Conservation (phyloP, 208 protist genomes). For the Trypanosoma lewisi region DNA sequence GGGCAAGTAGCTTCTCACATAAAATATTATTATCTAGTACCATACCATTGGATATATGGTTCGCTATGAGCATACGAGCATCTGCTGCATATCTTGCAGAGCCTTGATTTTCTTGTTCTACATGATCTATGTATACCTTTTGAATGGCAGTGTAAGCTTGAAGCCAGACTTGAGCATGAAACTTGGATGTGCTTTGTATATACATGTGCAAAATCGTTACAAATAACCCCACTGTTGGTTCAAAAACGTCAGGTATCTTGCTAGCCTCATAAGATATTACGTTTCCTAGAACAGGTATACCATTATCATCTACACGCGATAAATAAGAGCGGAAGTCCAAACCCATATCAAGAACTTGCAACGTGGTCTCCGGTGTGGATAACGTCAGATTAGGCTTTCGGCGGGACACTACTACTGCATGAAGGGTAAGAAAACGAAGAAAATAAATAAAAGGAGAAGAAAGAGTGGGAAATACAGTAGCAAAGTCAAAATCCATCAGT, state of each 20-base stretch:
- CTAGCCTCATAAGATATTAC: conserved; percentile 70
- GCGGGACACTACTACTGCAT: conserved; percentile 47
- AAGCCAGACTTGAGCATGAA: conserved; percentile 51
- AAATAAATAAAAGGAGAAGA: conserved; percentile 20
- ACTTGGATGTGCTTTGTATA: conserved; percentile 38
- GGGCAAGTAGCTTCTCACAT: conserved; percentile 52
- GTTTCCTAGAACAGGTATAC: conserved; percentile 73
- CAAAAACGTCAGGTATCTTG: conserved; percentile 77
- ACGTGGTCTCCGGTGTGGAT: conserved; percentile 34
- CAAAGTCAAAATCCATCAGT: neutral
- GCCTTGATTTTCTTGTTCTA: conserved; percentile 36
- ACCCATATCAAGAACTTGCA: conserved; percentile 86
- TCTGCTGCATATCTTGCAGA: conserved; percentile 53
- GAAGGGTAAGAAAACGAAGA: conserved; percentile 1
- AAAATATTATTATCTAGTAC: conserved; percentile 33
- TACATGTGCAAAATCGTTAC: conserved; percentile 80
- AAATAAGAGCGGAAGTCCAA: conserved; percentile 86
- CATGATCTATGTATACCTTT: conserved; percentile 72
- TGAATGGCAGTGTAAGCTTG: conserved; percentile 77
- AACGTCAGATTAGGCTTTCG: conserved; percentile 56
- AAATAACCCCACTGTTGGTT: conserved; percentile 80
- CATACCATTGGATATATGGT: conserved; percentile 29
- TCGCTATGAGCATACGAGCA: conserved; percentile 45
- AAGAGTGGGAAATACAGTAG: conserved; percentile 23
- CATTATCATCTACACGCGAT: conserved; percentile 66